Conservation (phyloP, 805 yeast species). For the Cyberlindnera sargentensis region DNA sequence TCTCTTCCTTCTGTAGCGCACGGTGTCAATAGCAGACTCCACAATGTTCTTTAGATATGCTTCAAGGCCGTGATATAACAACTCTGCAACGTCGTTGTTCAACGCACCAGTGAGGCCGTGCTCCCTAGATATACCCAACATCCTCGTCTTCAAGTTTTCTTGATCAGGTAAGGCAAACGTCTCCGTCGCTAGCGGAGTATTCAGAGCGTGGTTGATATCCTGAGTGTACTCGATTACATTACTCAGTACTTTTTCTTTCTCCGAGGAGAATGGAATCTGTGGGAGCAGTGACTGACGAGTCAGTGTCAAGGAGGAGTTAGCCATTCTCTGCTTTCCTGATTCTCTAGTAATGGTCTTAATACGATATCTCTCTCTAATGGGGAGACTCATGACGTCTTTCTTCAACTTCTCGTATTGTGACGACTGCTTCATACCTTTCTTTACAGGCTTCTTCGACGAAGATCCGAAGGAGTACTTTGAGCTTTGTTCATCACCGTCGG, state of each 20-base stretch:
- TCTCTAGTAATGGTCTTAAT: constrained; percentile 79
- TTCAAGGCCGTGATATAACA: constrained; percentile 76
- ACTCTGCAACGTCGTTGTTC: constrained; percentile 71
- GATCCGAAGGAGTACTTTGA: constrained; percentile 19
- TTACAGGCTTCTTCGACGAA: constrained; percentile 34
- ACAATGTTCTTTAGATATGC: constrained; percentile 66
- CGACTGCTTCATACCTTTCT: constrained; percentile 45
- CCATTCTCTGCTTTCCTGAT: constrained; percentile 69
- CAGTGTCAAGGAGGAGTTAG: constrained; percentile 59
- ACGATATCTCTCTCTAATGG: constrained; percentile 78
- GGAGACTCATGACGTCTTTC: constrained; percentile 78
- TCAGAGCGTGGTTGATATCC: constrained; percentile 81
- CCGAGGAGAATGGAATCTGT: constrained; percentile 65
- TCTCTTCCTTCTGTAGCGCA: constrained; percentile 50
- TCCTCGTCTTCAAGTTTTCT: constrained; percentile 56
- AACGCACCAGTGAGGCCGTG: constrained; percentile 81
- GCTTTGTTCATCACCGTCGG: constrained; percentile 11
- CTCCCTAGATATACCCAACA: constrained; percentile 81
- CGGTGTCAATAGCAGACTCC: constrained; percentile 68
- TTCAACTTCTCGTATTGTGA: constrained; percentile 78
- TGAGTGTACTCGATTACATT: constrained; percentile 82
- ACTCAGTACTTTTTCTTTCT: constrained; percentile 23
- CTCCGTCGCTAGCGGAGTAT: constrained; percentile 74
- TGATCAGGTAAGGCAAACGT: constrained; percentile 77
- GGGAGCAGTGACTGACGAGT: constrained; percentile 60